Evolutionary conservation across 2,329 filamentous ascomycete genomes (phyloP).

Genomic region (Colletotrichum sp.): DNA sequence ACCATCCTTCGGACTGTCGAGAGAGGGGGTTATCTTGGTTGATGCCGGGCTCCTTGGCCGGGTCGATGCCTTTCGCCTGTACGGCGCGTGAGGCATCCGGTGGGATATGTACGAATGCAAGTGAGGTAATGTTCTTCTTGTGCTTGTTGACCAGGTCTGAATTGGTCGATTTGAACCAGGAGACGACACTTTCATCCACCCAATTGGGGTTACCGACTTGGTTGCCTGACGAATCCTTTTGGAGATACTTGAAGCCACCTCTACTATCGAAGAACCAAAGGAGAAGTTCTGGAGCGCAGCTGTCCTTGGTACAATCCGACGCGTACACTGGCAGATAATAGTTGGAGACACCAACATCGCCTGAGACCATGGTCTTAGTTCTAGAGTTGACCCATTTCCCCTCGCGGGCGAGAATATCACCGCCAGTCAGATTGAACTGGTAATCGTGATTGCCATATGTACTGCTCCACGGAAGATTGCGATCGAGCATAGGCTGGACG

Average conservation of each 20-base stretch:
- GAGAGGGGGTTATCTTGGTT: constrained; percentile 45
- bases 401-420: constrained; percentile 47
- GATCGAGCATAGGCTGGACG: constrained; percentile 60
- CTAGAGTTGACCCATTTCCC: constrained; percentile 39
- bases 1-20: constrained; percentile 50
- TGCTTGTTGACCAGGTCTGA: constrained; percentile 32
- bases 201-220: constrained; percentile 43
- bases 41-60: constrained; percentile 46
- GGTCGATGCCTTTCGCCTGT: constrained; percentile 41
- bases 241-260: constrained; percentile 59
- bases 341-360: constrained; percentile 47
- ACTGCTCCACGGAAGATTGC: constrained; percentile 65
- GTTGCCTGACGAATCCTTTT: constrained; percentile 31
- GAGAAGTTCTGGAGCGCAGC: constrained; percentile 48
- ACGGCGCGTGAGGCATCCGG: constrained; percentile 45
- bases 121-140: constrained; percentile 43
- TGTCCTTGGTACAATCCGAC: constrained; percentile 31
- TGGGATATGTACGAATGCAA: constrained; percentile 56
- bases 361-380: constrained; percentile 44
- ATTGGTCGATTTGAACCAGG: constrained; percentile 46
- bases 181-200: constrained; percentile 48
- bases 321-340: constrained; percentile 52
- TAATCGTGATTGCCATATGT: constrained; percentile 77
- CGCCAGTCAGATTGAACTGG: constrained; percentile 59
- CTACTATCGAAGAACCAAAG: constrained; percentile 77